Base-by-base conservation (phyloP, 176 grass and related monocot species). In the Saccharum spontaneum region DNA sequence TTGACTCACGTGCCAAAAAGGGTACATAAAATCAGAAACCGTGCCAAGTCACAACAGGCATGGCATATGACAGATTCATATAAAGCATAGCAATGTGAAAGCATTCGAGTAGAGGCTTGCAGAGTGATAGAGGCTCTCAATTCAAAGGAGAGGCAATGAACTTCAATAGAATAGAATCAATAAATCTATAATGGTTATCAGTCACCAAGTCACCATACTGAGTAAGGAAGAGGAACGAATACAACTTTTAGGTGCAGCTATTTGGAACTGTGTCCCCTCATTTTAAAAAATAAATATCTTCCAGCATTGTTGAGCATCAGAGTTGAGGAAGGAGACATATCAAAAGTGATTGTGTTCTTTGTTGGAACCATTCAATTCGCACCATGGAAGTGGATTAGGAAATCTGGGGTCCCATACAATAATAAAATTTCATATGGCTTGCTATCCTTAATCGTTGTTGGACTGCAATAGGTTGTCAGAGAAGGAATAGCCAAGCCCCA, bases 21-120 rank as follows among this genome's bases (percentile, higher is more conserved):
- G 28, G 38, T 52, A 67, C 18, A 70, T 4, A 40, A 84, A 52
- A 76, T 76, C n/a, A 76, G 82, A 84, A 55, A 76, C 61, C 68
- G 33, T 67, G 22, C 7, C n/a, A 20, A 18, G 20, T 64, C 52
- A 83, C 62, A 68, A 48, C 20, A 13, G 66, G 38, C 31, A 64
- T 70, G 46, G 37, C 8, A 69, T 24, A 62, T 39, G 68, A 24
- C 5, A 71, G 9, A n/a, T 23, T 71, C 23, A 5, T 24, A 45
- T 44, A 71, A 70, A 39, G 36, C 34, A 69, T n/a, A 70, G n/a
- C n/a, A 70, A 70, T 12, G 22, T 24, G 39, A 23, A 24, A 44
- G 22, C 69, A 72, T 11, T 23, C 10, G 2, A 71, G 41, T 44
- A 15, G 39, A 43, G n/a, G 12, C 39, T 23, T 23, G 10, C 69